Base-by-base conservation (phyloP, 1,284 basidiomycete species). In the Cronartium ribicola region DNA sequence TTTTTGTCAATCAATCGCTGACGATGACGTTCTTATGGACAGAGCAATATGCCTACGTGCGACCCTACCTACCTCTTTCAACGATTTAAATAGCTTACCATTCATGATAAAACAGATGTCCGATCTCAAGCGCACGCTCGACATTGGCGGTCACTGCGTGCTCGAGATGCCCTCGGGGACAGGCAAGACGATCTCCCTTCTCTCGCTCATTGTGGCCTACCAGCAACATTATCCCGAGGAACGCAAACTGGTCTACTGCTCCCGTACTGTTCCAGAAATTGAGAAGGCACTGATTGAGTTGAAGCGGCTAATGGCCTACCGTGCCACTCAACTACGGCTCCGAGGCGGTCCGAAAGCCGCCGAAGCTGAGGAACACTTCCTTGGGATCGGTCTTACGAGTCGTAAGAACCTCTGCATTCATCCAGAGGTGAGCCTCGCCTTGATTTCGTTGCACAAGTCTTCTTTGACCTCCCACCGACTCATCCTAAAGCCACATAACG, bases 141-240 rank as follows among this genome's bases (percentile, higher is more conserved):
- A 81, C 64, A 78, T 79, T 36, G 80, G 80, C 60, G 96, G 96
- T 66, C 96, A 99, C 79, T 97, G 96, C 82, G 93, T 98, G 20
- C 86, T 99, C 41, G 96, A 99, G 84, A 98, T 98, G 96, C 96
- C 96, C 76, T 98, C 96, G 11, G 96, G 96, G 14, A 99, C 96
- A 46, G 96, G 96, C 22, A 99, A 99, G 85, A 99, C 96, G 0
- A 94, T 99, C 29, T 98, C 94, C 10, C 85, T 99, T 3, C 85
- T 99, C 40, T 95, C 92, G 14, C 84, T 99, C 75, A 99, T 99
- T 83, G 90, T 99, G 62, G 94, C 94, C 36, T 99, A 98, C 81
- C 95, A 98, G 83, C 93, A 94, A 91, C 96, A 94, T 83, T 92
- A 94, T 81, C 91, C 93, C 8, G 90, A 88, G 7, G 88, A 89